phyloP scores from a whole-genome alignment of 805 yeast species.

The Kodamaea fukazawae region DNA sequence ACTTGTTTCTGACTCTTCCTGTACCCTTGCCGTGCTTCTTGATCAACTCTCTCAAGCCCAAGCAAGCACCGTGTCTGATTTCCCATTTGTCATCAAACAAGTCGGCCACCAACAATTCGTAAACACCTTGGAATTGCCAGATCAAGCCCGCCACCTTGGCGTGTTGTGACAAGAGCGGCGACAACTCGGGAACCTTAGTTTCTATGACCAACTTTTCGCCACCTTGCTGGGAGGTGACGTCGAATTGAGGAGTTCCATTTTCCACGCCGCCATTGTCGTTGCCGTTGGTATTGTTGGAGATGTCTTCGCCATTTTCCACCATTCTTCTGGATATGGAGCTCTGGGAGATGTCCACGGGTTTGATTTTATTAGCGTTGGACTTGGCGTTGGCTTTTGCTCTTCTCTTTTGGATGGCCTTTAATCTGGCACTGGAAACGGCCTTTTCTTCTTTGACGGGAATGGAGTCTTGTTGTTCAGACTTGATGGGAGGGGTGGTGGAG shows the following conservation, averaged over 20 bases:
- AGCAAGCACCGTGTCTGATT: constrained; percentile 89
- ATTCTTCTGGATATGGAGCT: constrained; percentile 61
- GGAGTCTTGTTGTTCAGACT: constrained; percentile 10
- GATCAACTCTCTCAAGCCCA: constrained; percentile 85
- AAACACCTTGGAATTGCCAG: constrained; percentile 95
- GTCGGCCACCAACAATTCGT: constrained; percentile 74
- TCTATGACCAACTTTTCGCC: constrained; percentile 84
- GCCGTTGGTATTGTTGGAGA: constrained; percentile 3
- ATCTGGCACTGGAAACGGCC: constrained; percentile 61
- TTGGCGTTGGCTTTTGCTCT: constrained; percentile 74
- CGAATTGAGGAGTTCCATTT: constrained; percentile 38
- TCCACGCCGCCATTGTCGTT: constrained; percentile 10
- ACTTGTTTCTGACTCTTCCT: constrained; percentile 70
- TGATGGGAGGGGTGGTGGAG: constrained; percentile 17
- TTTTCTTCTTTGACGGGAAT: constrained; percentile 9
- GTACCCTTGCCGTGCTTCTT: constrained; percentile 81
- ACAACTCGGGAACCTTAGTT: constrained; percentile 60
- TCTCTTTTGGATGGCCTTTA: constrained; percentile 92
- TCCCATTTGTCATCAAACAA: constrained; percentile 90
- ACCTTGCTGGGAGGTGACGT: constrained; percentile 75
- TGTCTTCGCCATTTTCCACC: constrained; percentile 40
- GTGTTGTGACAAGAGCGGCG: constrained; percentile 68
- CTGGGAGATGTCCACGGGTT: constrained; percentile 67
- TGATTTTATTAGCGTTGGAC: constrained; percentile 40
- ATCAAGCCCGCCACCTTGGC: constrained; percentile 69